A percentile compares a stretch with the other conserved stretches of the same genome.
Evolutionary conservation across 2,329 filamentous ascomycete genomes (phyloP).

Genomic region (Alternaria ethzedia): DNA sequence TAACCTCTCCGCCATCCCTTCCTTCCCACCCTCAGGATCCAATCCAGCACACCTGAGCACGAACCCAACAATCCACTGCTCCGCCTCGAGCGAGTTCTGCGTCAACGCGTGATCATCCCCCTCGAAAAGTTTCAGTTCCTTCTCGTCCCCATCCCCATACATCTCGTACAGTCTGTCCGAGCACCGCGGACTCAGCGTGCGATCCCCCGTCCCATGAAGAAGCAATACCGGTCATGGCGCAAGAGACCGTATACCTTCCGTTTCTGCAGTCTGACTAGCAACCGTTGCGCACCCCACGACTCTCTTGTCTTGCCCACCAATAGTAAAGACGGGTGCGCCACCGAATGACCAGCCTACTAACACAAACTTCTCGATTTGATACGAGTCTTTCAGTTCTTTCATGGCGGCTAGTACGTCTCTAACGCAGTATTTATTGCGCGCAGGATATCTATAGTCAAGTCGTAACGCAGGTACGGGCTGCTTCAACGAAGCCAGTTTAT

Average conservation of each 20-base stretch:
- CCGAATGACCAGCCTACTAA: conserved; percentile 7
- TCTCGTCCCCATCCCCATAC: not conserved
- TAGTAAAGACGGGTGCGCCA: not conserved
- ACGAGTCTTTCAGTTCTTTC: not conserved
- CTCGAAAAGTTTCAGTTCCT: not conserved
- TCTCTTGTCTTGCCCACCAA: not conserved
- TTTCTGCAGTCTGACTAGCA: conserved; percentile 3
- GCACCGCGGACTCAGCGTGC: not conserved
- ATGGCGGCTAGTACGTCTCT: conserved; percentile 2
- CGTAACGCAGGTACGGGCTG: not conserved
- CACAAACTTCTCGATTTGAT: not conserved
- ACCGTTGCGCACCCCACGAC: conserved; percentile 1
- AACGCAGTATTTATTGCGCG: not conserved
- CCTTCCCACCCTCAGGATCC: not conserved
- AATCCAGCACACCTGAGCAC: not conserved
- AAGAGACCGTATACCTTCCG: not conserved
- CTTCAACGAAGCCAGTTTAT: not conserved
- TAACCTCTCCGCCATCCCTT: not conserved
- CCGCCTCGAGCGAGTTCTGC: not conserved
- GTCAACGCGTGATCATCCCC: conserved; percentile 5
- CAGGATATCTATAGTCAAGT: conserved; percentile 5
- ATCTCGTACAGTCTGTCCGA: not conserved
- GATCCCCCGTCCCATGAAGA: not conserved
- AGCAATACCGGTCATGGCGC: not conserved
- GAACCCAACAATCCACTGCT: conserved; percentile 3